A percentile compares a stretch with the other conserved stretches of the same genome.
phyloP scores from a whole-genome alignment of 441 rosid genomes.

The Populus hybrid region DNA sequence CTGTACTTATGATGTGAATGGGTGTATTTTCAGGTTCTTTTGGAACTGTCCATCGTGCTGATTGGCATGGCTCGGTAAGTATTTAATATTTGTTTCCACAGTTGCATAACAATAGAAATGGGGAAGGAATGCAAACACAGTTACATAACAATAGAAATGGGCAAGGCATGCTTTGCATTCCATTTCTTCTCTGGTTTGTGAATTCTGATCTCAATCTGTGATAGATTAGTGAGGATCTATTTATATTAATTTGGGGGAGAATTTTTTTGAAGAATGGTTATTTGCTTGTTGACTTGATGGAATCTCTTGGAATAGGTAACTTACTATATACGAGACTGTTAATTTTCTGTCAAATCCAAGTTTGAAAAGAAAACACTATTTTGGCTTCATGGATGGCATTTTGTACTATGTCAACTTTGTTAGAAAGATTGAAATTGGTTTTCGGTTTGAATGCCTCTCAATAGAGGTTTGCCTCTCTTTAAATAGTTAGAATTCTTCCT shows the following conservation, averaged over 20 bases:
- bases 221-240: neutral
- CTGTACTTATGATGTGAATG: constrained; percentile 19
- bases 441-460: too few relatives aligned
- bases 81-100: neutral
- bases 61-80: constrained; percentile 79
- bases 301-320: neutral
- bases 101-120: neutral
- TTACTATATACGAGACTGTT: neutral
- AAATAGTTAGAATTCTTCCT: too few relatives aligned
- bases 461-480: too few relatives aligned
- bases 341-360: neutral
- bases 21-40: constrained; percentile 83
- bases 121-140: neutral
- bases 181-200: neutral
- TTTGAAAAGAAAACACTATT: neutral
- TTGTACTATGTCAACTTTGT: too few relatives aligned
- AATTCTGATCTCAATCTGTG: neutral
- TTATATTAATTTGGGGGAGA: neutral
- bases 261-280: neutral
- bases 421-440: too few relatives aligned
- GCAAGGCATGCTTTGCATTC: neutral
- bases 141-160: neutral
- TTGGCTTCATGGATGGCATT: too few relatives aligned
- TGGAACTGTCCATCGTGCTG: constrained; percentile 57
- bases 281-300: neutral